phyloP scores from a whole-genome alignment of 2,329 filamentous ascomycete genomes.

The Leptographium radiaticola region DNA sequence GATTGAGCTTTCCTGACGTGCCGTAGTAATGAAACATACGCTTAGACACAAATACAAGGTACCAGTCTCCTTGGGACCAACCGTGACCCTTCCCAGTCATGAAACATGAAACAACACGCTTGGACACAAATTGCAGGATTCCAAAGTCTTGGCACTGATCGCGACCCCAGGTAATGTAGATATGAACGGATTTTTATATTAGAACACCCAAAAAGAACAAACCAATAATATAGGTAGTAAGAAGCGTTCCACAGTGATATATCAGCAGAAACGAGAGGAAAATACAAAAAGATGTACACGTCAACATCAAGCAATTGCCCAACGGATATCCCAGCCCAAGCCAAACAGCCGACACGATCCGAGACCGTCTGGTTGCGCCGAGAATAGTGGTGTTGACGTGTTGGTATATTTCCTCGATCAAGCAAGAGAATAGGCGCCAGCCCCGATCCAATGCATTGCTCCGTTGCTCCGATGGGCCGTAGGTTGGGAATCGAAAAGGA shows the following conservation, averaged over 20 bases:
- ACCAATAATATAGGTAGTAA: not conserved
- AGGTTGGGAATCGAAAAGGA: not conserved
- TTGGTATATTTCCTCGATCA: not conserved
- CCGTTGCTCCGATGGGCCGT: not conserved
- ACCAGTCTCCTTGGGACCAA: no score
- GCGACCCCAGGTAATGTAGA: not conserved
- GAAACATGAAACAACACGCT: no score
- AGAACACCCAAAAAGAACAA: not conserved
- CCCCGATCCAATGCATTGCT: not conserved
- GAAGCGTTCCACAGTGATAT: slow-evolving; percentile 10
- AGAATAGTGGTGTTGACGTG: not conserved
- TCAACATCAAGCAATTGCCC: slow-evolving; percentile 7
- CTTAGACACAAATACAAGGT: not conserved
- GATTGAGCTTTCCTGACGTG: slow-evolving; percentile 22
- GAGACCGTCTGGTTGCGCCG: not conserved
- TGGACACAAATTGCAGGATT: no score
- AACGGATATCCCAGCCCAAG: slow-evolving; percentile 3
- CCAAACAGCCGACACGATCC: slow-evolving; percentile 1
- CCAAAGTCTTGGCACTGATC: no score
- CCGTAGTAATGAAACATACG: not conserved
- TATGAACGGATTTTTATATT: not conserved
- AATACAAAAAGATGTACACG: slow-evolving; percentile 10
- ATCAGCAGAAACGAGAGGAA: slow-evolving; percentile 10
- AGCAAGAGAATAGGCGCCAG: not conserved
- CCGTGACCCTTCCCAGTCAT: no score